Evolutionary conservation across 805 yeast species (phyloP), one percentile per base, ranked within the genome.

Genomic region (Yarrowia sp.): DNA sequence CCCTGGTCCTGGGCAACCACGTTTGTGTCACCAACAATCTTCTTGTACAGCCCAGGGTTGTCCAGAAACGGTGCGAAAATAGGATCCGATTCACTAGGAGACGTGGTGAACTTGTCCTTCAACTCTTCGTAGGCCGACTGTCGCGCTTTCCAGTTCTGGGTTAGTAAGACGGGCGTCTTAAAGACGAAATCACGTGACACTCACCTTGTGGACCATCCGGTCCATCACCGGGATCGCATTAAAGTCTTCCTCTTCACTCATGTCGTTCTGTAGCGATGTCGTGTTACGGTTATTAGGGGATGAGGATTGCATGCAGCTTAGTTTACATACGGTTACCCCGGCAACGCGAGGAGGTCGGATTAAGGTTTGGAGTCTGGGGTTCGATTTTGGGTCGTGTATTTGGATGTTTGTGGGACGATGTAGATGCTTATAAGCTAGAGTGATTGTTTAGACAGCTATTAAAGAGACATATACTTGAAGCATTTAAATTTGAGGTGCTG

Each of bases 1-100:
- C 90, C 98, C 1, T 86, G 76, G 69, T 94, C 98, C 66, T 91
- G 96, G 0, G 98, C 96, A 16, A 87, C 94, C 18, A 91, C 97
- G 70, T 94, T 94, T 31, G 86, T 72, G 71, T 94, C 99, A 2
- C 82, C 78, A 7, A 88, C 85, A 39, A 86, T 79, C 66, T 78
- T 77, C 66, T 81, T 84, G 68, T 85, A 76, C 2, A 80, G 59
- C 9, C 82, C 85, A 0, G 90, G 86, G 62, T 78, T 80, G 16
- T 73, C 69, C 64, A 83, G 70, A 69, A 81, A 83, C 3, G 76
- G 76, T 21, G 72, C 73, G 68, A 87, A 85, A 51, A 84, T 78
- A 2, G 74, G 78, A 66, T 84, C 90, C n/a, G 77, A 71, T 63
- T 81, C 85, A 64, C 78, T 77, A 2, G 84, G 78, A 1, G 89